These are phyloP conservation scores for Hebeloma cylindrosporum DNA, from an alignment of 768 basidiomycete species.

Conservation along the genomic window DNA sequence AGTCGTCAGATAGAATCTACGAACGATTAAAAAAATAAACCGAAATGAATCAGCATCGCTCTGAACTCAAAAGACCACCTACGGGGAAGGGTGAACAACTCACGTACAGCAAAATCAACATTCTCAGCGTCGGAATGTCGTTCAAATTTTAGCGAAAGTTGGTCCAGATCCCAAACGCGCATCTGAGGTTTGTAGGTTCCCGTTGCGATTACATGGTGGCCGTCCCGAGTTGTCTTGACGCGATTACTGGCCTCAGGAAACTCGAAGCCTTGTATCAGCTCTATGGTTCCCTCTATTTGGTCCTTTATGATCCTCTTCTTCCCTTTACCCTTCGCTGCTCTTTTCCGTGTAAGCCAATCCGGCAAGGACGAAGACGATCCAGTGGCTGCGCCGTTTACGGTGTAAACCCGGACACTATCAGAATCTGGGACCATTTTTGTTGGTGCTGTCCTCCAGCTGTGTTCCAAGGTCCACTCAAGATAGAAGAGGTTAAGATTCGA, in stretches of 20 bases:
- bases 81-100: conserved; percentile 31
- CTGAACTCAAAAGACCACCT: conserved; percentile 3
- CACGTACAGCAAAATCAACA: conserved; percentile 95
- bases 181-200: conserved; percentile 99
- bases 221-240: conserved; percentile 88
- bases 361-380: conserved; percentile 91
- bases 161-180: conserved; percentile 91
- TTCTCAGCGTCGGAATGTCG: conserved; percentile 96
- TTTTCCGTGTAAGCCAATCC: conserved; percentile 85
- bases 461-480: too few species aligned
- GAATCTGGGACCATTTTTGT: conserved; percentile 22
- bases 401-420: conserved; percentile 69
- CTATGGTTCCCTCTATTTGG: conserved; percentile 80
- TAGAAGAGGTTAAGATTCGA: too few species aligned
- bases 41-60: not conserved
- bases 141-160: conserved; percentile 93
- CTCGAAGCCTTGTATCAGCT: conserved; percentile 94
- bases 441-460: too few species aligned
- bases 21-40: conserved; percentile 5
- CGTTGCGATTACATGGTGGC: conserved; percentile 89
- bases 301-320: conserved; percentile 70
- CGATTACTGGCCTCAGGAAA: conserved; percentile 96
- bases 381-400: conserved; percentile 88
- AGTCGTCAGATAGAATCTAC: conserved; percentile 94
- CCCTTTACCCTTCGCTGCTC: conserved; percentile 61